Evolutionary conservation across 805 yeast genomes (phyloP).

Genomic region (Kodamaea lidongshanica): DNA sequence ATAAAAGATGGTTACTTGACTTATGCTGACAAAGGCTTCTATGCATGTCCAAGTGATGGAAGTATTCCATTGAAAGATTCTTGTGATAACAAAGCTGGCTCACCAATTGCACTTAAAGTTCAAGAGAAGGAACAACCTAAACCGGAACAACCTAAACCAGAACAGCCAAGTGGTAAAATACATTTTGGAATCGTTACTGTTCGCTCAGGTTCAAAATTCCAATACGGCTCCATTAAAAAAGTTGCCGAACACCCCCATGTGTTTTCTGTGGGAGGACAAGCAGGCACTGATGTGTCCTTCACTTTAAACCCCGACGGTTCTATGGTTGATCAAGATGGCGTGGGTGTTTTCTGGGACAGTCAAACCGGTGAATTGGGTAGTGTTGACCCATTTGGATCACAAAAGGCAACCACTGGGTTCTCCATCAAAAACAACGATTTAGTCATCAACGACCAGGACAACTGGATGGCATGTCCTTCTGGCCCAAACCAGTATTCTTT

Average conservation of each 20-base stretch:
- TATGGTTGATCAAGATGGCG: slow-evolving; percentile 23
- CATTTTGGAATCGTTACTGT: slow-evolving; percentile 15
- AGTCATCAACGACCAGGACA: slow-evolving; percentile 23
- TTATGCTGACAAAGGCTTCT: slow-evolving; percentile 7
- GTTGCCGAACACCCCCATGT: slow-evolving; percentile 25
- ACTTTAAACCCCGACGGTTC: slow-evolving; percentile 18
- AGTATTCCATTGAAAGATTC: slow-evolving; percentile 8
- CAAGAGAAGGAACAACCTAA: not conserved
- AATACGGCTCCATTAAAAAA: slow-evolving; percentile 18
- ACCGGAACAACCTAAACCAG: not conserved
- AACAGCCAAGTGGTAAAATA: slow-evolving; percentile 3
- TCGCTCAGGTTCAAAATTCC: slow-evolving; percentile 18
- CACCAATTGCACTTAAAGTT: slow-evolving; percentile 3
- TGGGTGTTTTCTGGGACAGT: slow-evolving; percentile 20
- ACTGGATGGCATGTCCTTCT: slow-evolving; percentile 33
- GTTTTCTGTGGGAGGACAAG: slow-evolving; percentile 24
- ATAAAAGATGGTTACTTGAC: slow-evolving; percentile 13
- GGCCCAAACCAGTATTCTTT: slow-evolving; percentile 17
- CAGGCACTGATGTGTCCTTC: slow-evolving; percentile 18
- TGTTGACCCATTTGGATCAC: slow-evolving; percentile 23
- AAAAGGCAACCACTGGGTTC: slow-evolving; percentile 32
- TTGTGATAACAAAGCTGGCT: slow-evolving; percentile 2
- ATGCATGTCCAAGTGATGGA: slow-evolving; percentile 10
- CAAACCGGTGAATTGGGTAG: slow-evolving; percentile 26
- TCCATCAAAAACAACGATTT: slow-evolving; percentile 31